Evolutionary conservation across 2,329 filamentous ascomycete species (phyloP), one percentile per base, ranked within the genome.

Genomic region (Phyllosticta citribraziliensis): DNA sequence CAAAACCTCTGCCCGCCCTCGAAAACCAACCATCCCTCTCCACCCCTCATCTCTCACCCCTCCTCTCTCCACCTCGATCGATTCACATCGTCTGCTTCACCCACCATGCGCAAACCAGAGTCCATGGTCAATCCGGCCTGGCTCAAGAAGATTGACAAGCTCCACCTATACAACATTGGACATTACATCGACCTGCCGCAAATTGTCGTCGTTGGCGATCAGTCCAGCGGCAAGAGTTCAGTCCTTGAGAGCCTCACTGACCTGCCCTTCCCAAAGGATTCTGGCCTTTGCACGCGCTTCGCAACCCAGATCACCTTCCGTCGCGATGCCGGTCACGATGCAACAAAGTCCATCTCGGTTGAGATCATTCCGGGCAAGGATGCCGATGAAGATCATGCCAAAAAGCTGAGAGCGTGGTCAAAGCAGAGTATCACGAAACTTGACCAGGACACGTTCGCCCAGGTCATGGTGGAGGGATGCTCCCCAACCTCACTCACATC

Each of bases 231-330:
- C 2, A 74, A 70, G 67, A 70, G 63, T 22, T 76, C 67, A 12
- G 61, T 70, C 19, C 62, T 74, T 25, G 65, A 75, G 66, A 62
- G 68, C 55, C 9, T 74, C 53, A 75, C 73, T 2, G 65, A 67
- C 1, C 62, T 77, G 1, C 70, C 70, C 1, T 76, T 78, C 60
- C 77, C 76, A 27, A 70, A 70, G 3, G 68, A 70, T 24, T 67
- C 65, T 40, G 72, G 71, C 0, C 65, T 77, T 3, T 79, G 76
- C 55, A 79, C 77, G 2, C 66, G 75, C 2, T 79, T 77, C 65
- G 76, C 78, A 0, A 80, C 78, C 0, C 74, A 80, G 62, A 80
- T 81, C 53, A 76, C 72, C 12, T 73, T 78, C 25, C 75, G 75
- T 0, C 70, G 74, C 66, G 17, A 33, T 0, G 30, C 63, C 2